These are phyloP conservation scores for Penicillium maclennaniae DNA, from an alignment of 495 filamentous ascomycete species.

Conservation along the genomic window DNA sequence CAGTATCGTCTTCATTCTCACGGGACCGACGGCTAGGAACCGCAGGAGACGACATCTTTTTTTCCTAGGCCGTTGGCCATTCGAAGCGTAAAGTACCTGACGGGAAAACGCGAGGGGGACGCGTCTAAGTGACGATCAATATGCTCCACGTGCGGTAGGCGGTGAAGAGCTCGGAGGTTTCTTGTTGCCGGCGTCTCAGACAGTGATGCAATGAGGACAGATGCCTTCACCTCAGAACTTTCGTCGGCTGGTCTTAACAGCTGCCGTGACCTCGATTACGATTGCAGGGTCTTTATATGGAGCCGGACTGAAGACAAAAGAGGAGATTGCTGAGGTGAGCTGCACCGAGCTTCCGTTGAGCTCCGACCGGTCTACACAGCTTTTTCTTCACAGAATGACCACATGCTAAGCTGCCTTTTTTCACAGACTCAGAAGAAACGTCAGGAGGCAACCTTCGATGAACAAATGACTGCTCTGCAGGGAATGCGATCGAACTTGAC, in stretches of 20 bases:
- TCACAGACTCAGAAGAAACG: slow-evolving; percentile 36
- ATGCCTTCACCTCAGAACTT: slow-evolving; percentile 30
- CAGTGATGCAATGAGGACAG: slow-evolving; percentile 4
- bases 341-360: not conserved
- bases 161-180: slow-evolving; percentile 16
- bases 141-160: slow-evolving; percentile 21
- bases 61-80: not conserved
- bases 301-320: slow-evolving; percentile 48
- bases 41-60: slow-evolving; percentile 28
- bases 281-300: slow-evolving; percentile 52
- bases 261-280: slow-evolving; percentile 46
- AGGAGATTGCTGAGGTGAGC: slow-evolving; percentile 43
- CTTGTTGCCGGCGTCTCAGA: slow-evolving; percentile 5
- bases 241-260: slow-evolving; percentile 41
- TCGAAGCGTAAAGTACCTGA: slow-evolving; percentile 1
- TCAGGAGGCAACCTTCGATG: slow-evolving; percentile 49
- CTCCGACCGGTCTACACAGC: not conserved
- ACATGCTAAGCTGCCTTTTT: not conserved
- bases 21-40: slow-evolving; percentile 32
- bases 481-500: slow-evolving; percentile 43
- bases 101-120: slow-evolving; percentile 17
- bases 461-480: slow-evolving; percentile 51
- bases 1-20: slow-evolving; percentile 24
- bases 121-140: slow-evolving; percentile 23
- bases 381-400: not conserved